These are phyloP conservation scores for Quercus engelmannii DNA, from an alignment of 306 rosid genomes.

Conservation along the genomic window DNA sequence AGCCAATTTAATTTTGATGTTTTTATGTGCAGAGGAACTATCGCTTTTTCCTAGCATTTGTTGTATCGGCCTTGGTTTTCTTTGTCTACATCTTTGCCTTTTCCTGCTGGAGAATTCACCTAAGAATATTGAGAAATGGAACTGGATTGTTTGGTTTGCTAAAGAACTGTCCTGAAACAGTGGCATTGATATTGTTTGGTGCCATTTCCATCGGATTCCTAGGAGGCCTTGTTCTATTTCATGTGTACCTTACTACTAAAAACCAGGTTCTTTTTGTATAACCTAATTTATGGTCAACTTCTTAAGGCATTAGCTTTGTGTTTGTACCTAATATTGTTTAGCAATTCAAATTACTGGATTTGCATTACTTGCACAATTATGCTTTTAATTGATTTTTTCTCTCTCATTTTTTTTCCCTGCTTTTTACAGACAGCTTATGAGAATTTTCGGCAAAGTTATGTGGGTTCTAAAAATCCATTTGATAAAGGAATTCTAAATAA, in stretches of 20 bases:
- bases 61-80: constrained; percentile 24
- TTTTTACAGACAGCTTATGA: constrained; percentile 29
- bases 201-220: constrained; percentile 21
- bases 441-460: constrained; percentile 25
- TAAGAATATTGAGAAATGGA: constrained; percentile 8
- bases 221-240: constrained; percentile 19
- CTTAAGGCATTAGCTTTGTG: neutral
- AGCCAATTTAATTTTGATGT: neutral
- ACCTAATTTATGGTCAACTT: neutral
- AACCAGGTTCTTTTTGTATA: constrained; percentile 23
- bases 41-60: constrained; percentile 19
- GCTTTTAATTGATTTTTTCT: too few species aligned
- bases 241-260: constrained; percentile 23
- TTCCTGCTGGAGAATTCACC: constrained; percentile 29
- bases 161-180: constrained; percentile 33
- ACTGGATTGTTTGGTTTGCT: constrained; percentile 10
- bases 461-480: constrained; percentile 5
- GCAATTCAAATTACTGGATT: neutral
- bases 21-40: constrained; percentile 34
- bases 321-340: neutral
- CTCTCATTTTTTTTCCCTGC: too few species aligned
- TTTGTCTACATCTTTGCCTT: constrained; percentile 23
- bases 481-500: constrained; percentile 19
- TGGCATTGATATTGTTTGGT: constrained; percentile 28
- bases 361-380: too few species aligned